Conservation (phyloP, 768 basidiomycete genomes). For the Zangia roseola region DNA sequence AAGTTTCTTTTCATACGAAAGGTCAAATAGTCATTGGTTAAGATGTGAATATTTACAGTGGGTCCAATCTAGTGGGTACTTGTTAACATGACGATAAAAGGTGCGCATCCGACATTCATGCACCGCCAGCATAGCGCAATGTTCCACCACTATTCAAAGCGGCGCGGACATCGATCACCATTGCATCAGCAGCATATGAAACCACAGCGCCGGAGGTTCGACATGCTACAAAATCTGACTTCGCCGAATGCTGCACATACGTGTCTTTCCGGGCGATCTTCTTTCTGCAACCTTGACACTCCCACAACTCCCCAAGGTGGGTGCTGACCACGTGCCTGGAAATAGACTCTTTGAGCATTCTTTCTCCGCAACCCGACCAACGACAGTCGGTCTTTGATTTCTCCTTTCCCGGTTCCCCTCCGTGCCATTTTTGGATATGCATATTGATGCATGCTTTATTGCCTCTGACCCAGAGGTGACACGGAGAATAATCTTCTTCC, state of each 20-base stretch:
- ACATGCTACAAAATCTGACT: constrained; percentile 2
- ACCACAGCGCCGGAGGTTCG: constrained; percentile 5
- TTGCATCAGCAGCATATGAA: constrained; percentile 5
- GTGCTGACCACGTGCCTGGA: constrained; percentile 13
- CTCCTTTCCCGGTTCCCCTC: constrained; percentile 7
- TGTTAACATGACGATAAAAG: too few relatives aligned
- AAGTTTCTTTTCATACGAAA: too few relatives aligned
- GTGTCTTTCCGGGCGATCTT: constrained; percentile 8
- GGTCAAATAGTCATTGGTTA: too few relatives aligned
- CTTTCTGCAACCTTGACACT: constrained; percentile 15
- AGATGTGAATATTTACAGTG: too few relatives aligned
- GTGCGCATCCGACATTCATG: too few relatives aligned
- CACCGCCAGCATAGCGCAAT: background rate
- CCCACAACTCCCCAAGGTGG: constrained; percentile 18
- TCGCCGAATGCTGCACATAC: constrained; percentile 3
- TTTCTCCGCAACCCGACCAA: constrained; percentile 14
- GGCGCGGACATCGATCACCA: background rate
- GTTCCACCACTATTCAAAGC: constrained; percentile 7
- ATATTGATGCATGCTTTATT: constrained; percentile 12
- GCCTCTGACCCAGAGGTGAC: constrained; percentile 15
- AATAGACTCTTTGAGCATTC: constrained; percentile 26
- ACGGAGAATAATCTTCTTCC: constrained; percentile 6
- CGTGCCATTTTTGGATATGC: constrained; percentile 22
- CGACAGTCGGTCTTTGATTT: constrained; percentile 6
- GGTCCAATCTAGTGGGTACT: too few relatives aligned